Base-by-base conservation (phyloP, 768 basidiomycete species). In the Trametes punicea region DNA sequence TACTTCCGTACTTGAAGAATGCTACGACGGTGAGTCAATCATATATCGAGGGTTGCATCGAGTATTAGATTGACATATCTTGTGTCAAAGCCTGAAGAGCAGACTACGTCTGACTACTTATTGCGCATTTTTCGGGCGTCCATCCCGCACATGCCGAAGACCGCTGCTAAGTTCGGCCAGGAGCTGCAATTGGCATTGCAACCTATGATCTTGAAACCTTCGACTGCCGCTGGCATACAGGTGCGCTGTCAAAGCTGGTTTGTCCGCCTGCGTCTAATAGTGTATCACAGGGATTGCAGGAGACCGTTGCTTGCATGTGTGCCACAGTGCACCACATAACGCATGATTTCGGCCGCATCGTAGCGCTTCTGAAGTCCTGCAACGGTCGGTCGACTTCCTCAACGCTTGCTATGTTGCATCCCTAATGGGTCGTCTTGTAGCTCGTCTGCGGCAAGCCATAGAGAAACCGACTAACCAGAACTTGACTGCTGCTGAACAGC, bases 241-340 rank as follows among this genome's bases (percentile, higher is more conserved):
- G 89, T 90, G 57, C 27, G 81, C 23, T 15, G 34, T 36, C 15
- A 36, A 10, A 23, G n/a, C n/a, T n/a, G n/a, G n/a, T n/a, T n/a
- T n/a, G n/a, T n/a, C n/a, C n/a, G n/a, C n/a, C n/a, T n/a, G n/a
- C 21, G 18, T 39, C 23, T 23, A 15, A 50, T 11, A 6, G n/a
- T 23, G 27, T 1, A 6, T 16, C 39, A 15, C 60, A 94, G 88
- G 85, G 88, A 20, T 70, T 98, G 29, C 93, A 95, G 73, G 97
- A 98, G 70, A 84, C 85, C 11, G 89, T 98, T 13, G 92, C 92
- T 0, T 98, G 95, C 62, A 85, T 96, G 75, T 96, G 94, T 67
- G 81, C 83, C 0, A 88, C 90, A 1, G 87, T 95, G 1, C 84
- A 85, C 47, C 74, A 90, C 62, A 77, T 98, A 16, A 98, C 97